These are phyloP conservation scores for Fusarium sarcochroum DNA, from an alignment of 2,329 filamentous ascomycete genomes.

Conservation along the genomic window DNA sequence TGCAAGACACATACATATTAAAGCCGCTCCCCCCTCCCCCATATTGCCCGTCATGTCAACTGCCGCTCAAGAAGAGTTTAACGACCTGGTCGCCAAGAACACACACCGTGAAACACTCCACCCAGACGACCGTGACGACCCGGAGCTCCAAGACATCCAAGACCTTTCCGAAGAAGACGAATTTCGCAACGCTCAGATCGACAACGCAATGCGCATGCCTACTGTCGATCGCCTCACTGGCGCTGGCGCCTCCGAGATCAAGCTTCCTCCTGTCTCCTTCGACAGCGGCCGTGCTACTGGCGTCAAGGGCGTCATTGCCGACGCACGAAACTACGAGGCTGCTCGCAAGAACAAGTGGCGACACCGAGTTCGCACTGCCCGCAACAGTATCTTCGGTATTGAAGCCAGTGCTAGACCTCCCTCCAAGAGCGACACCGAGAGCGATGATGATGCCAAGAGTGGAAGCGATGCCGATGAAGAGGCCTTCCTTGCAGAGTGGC, in stretches of 20 bases:
- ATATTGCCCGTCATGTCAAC: slow-evolving; percentile 66
- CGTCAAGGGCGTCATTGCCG: slow-evolving; percentile 89
- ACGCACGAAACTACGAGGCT: slow-evolving; percentile 82
- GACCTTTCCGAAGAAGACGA: slow-evolving; percentile 70
- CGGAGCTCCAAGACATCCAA: slow-evolving; percentile 63
- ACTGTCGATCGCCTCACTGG: slow-evolving; percentile 59
- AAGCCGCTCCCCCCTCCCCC: slow-evolving; percentile 32
- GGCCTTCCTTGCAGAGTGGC: slow-evolving; percentile 86
- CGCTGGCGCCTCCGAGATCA: slow-evolving; percentile 63
- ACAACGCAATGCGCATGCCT: slow-evolving; percentile 76
- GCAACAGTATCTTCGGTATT: slow-evolving; percentile 69
- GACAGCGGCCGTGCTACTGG: slow-evolving; percentile 81
- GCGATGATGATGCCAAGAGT: slow-evolving; percentile 60
- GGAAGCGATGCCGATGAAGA: slow-evolving; percentile 79
- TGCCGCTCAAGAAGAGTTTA: slow-evolving; percentile 77
- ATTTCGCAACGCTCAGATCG: slow-evolving; percentile 68
- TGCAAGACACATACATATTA: slow-evolving; percentile 48
- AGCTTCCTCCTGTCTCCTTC: slow-evolving; percentile 73
- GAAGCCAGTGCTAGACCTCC: slow-evolving; percentile 43
- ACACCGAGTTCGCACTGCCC: slow-evolving; percentile 65
- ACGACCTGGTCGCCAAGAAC: slow-evolving; percentile 72
- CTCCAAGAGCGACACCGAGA: slow-evolving; percentile 61
- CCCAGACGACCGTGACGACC: slow-evolving; percentile 70
- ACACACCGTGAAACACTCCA: slow-evolving; percentile 62
- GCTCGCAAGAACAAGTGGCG: slow-evolving; percentile 71